These are phyloP conservation scores for Acer saccharum DNA, from an alignment of 345 rosid genomes.

Conservation along the genomic window DNA sequence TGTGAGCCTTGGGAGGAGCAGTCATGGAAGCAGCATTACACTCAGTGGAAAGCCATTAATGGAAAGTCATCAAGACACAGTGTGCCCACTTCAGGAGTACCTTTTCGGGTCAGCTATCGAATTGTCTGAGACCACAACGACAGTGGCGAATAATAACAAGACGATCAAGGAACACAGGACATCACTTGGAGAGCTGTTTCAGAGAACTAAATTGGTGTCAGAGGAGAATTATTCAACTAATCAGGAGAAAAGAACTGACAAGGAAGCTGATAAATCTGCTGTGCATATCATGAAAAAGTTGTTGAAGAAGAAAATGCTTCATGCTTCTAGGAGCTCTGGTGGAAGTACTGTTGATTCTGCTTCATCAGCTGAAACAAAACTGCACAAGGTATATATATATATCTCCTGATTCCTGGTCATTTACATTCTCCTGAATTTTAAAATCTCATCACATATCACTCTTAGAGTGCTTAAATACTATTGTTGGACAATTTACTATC, in stretches of 20 bases:
- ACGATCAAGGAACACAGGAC: constrained; percentile 56
- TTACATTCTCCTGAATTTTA: neutral
- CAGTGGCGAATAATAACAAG: constrained; percentile 47
- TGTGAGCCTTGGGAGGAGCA: constrained; percentile 76
- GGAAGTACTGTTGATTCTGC: constrained; percentile 41
- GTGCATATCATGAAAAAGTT: constrained; percentile 60
- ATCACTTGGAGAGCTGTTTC: constrained; percentile 79
- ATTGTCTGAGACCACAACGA: constrained; percentile 50
- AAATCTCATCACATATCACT: too few species aligned
- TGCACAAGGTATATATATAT: constrained; percentile 46
- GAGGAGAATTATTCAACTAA: constrained; percentile 41
- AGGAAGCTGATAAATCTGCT: constrained; percentile 64
- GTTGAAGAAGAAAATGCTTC: constrained; percentile 60
- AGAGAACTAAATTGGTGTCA: constrained; percentile 50
- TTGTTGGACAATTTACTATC: too few species aligned
- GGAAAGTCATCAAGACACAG: constrained; percentile 52
- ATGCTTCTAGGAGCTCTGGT: constrained; percentile 53
- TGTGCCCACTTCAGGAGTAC: constrained; percentile 77
- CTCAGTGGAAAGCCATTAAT: constrained; percentile 57
- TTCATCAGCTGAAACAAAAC: constrained; percentile 64
- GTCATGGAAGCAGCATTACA: constrained; percentile 73
- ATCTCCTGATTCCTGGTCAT: too few species aligned
- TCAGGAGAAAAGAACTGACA: constrained; percentile 51
- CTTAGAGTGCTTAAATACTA: neutral
- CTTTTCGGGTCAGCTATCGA: constrained; percentile 76